A percentile compares a stretch with the other conserved stretches of the same genome.
These are phyloP conservation scores for Oryza australiensis DNA, from an alignment of 176 grass and related monocot genomes.

Conservation along the genomic window DNA sequence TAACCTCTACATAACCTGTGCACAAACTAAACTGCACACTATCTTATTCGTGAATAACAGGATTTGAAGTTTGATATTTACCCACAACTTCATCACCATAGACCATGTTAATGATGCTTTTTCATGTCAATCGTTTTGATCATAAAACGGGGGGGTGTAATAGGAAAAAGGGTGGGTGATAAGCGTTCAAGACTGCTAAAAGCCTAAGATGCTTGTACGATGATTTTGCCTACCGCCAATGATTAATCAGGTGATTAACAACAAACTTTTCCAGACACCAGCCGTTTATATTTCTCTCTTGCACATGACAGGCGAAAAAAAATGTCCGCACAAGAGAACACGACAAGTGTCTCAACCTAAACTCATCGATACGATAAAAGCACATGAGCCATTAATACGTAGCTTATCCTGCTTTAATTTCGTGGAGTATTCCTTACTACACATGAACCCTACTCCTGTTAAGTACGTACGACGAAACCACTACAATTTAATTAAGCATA, in stretches of 20 bases:
- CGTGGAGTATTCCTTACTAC: background rate
- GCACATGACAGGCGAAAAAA: background rate
- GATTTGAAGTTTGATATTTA: too few relatives aligned
- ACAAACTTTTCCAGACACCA: background rate
- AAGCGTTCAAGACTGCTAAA: background rate
- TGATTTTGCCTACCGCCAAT: background rate
- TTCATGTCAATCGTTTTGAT: background rate
- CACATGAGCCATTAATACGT: background rate
- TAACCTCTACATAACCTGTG: too few relatives aligned
- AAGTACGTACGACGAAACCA: conserved; percentile 1
- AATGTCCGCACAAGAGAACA: background rate
- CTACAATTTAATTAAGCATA: background rate
- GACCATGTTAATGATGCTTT: too few relatives aligned
- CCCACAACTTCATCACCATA: too few relatives aligned
- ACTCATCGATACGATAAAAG: background rate
- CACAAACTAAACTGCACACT: too few relatives aligned
- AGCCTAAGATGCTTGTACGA: background rate
- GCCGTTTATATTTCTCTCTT: too few relatives aligned
- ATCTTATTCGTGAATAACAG: too few relatives aligned
- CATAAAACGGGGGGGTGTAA: background rate
- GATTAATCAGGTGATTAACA: background rate
- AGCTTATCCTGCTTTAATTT: background rate
- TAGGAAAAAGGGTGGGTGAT: background rate
- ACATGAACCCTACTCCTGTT: background rate
- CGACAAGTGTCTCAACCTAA: conserved; percentile 1